phyloP scores from a whole-genome alignment of 345 rosid genomes.

The Mangifera indica region DNA sequence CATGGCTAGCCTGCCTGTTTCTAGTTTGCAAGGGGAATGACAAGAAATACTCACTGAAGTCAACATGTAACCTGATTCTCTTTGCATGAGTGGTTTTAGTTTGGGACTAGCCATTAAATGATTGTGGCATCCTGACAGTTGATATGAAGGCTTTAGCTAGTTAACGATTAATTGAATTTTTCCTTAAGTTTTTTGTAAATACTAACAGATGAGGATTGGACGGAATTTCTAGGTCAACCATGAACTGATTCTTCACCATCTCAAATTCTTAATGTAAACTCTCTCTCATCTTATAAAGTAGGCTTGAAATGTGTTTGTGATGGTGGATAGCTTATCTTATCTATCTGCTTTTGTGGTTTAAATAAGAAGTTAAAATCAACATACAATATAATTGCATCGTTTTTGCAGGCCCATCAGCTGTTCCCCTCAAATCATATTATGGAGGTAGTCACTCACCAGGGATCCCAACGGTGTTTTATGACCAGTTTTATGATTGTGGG shows the following conservation, averaged over 20 bases:
- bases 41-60: neutral
- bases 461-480: conserved; percentile 81
- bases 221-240: neutral
- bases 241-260: conserved; percentile 4
- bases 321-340: neutral
- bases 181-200: neutral
- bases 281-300: neutral
- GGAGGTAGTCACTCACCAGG: conserved; percentile 99
- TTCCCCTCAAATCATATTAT: conserved; percentile 76
- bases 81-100: neutral
- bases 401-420: conserved; percentile 82
- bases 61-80: neutral
- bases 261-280: neutral
- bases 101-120: neutral
- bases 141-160: neutral
- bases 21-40: neutral
- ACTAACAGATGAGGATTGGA: neutral
- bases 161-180: neutral
- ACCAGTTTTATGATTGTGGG: conserved; percentile 83
- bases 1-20: neutral
- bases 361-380: neutral
- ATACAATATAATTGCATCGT: conserved; percentile 5
- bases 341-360: neutral
- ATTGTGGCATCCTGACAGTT: neutral
- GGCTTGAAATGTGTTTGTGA: neutral